Evolutionary conservation across 441 rosid species (phyloP).

Genomic region (Mallotus repandus): DNA sequence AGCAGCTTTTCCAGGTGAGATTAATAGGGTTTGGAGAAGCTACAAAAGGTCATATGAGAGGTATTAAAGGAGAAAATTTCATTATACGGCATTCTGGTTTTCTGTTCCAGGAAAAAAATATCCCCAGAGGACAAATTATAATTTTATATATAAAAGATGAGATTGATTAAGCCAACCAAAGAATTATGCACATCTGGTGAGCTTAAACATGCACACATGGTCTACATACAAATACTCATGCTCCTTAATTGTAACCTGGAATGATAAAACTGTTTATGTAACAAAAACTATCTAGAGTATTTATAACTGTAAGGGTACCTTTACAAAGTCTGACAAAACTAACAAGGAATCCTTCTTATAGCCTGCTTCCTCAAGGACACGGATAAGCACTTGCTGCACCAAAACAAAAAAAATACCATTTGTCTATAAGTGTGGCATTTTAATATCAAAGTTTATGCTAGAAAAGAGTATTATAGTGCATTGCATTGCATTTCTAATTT

Average conservation of each 20-base stretch:
- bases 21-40: background rate
- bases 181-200: background rate
- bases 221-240: background rate
- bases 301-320: slow-evolving; percentile 45
- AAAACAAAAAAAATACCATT: slow-evolving; percentile 19
- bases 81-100: background rate
- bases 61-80: background rate
- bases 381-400: slow-evolving; percentile 68
- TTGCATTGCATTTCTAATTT: background rate
- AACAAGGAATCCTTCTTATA: slow-evolving; percentile 65
- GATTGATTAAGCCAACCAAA: background rate
- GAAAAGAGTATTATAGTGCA: background rate
- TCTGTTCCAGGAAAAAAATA: background rate
- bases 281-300: background rate
- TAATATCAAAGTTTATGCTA: background rate
- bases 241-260: background rate
- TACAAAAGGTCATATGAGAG: background rate
- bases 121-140: background rate
- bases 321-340: slow-evolving; percentile 64
- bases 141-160: background rate
- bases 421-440: background rate
- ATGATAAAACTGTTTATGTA: background rate
- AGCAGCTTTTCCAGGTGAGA: background rate
- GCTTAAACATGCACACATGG: background rate
- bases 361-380: slow-evolving; percentile 73